Conservation (phyloP, 331 rosid genomes). For the Acacia concinna region DNA sequence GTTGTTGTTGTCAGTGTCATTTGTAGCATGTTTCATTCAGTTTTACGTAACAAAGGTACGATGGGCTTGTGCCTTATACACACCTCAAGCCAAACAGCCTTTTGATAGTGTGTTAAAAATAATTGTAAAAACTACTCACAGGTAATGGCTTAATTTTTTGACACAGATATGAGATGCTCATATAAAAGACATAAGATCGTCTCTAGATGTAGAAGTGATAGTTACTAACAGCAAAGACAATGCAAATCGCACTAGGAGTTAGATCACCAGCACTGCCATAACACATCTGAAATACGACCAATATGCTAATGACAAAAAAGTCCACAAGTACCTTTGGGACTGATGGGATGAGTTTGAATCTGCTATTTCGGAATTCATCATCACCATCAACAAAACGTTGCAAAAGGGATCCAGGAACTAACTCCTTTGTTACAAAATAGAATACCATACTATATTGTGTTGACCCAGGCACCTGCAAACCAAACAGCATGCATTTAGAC, state of each 20-base stretch:
- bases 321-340: slow-evolving; percentile 77
- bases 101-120: neutral
- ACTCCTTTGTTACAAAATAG: slow-evolving; percentile 82
- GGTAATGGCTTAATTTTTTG: neutral
- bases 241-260: neutral
- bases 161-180: neutral
- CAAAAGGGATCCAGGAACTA: slow-evolving; percentile 88
- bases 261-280: neutral
- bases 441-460: slow-evolving; percentile 96
- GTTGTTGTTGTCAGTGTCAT: neutral
- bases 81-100: neutral
- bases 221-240: neutral
- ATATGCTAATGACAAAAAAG: slow-evolving; percentile 25
- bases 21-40: neutral
- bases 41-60: neutral
- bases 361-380: slow-evolving; percentile 95
- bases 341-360: slow-evolving; percentile 95
- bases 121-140: neutral
- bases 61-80: neutral
- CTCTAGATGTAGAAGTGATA: neutral
- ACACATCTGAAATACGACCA: slow-evolving; percentile 3
- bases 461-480: slow-evolving; percentile 85
- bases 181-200: neutral
- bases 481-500: slow-evolving; percentile 27
- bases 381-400: slow-evolving; percentile 97